A percentile compares a stretch with the other conserved stretches of the same genome.
phyloP scores from a whole-genome alignment of 23 red algal genomes.

The Gracilariopsis chorda region DNA sequence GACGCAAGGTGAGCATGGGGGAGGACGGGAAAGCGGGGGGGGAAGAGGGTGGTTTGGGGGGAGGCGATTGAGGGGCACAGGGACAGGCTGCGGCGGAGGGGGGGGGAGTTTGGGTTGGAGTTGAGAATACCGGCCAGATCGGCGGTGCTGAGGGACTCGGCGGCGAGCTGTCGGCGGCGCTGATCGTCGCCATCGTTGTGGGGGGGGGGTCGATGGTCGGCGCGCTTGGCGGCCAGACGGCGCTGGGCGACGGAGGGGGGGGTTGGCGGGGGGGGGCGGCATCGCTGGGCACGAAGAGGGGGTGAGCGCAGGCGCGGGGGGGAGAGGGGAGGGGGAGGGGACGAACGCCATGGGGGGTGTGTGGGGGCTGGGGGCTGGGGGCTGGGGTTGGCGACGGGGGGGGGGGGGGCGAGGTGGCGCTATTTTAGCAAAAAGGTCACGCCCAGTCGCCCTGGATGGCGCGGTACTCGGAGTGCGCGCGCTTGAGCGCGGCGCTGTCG shows the following conservation, averaged over 20 bases:
- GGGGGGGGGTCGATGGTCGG: background rate
- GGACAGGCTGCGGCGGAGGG: too few relatives aligned
- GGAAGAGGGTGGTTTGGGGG: too few relatives aligned
- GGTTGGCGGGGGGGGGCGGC: background rate
- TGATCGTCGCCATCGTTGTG: background rate
- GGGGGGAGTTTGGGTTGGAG: too few relatives aligned
- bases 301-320: background rate
- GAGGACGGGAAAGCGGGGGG: background rate
- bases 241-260: background rate
- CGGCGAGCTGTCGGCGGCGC: background rate
- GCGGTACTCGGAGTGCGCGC: constrained; percentile 12
- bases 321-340: background rate
- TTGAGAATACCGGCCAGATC: background rate
- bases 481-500: constrained; percentile 8
- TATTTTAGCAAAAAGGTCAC: constrained; percentile 13
- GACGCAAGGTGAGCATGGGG: background rate
- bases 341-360: background rate
- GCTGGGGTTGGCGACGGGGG: background rate
- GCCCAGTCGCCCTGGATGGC: constrained; percentile 67
- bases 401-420: background rate
- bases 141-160: background rate
- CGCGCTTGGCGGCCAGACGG: background rate
- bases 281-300: background rate
- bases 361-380: background rate
- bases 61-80: too few relatives aligned